Conservation (phyloP, 805 yeast genomes). For the Metschnikowia baotianmanensis region DNA sequence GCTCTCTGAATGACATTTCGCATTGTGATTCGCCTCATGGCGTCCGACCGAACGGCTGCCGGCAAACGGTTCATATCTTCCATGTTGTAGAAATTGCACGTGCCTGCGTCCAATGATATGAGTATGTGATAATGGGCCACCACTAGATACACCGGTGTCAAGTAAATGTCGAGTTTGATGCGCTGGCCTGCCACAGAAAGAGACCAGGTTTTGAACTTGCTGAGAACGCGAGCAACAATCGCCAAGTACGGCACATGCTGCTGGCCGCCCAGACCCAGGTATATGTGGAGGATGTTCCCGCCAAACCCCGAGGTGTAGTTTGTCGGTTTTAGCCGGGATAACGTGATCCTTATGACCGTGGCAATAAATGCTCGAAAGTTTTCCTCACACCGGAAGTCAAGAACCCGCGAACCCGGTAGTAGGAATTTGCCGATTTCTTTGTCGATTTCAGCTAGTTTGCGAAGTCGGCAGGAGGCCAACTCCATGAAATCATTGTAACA, state of each 20-base stretch:
- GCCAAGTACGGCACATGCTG: conserved; percentile 8
- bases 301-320: conserved; percentile 5
- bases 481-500: conserved; percentile 12
- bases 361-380: conserved; percentile 3
- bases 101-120: conserved; percentile 6
- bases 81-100: conserved; percentile 7
- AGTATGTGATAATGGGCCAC: conserved; percentile 9
- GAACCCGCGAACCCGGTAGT: conserved; percentile 3
- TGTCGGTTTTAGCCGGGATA: conserved; percentile 3
- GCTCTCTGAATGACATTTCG: conserved; percentile 8
- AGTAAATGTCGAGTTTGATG: background rate
- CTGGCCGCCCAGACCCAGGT: conserved; percentile 13
- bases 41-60: background rate
- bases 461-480: conserved; percentile 9
- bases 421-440: conserved; percentile 3
- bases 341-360: conserved; percentile 2
- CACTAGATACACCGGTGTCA: conserved; percentile 10
- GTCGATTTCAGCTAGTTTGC: conserved; percentile 6
- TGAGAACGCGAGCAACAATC: conserved; percentile 13
- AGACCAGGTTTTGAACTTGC: too few relatives aligned
- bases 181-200: too few relatives aligned
- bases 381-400: conserved; percentile 5
- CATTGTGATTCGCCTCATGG: conserved; percentile 1
- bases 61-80: conserved; percentile 9
- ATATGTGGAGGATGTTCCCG: conserved; percentile 14